A percentile compares a stretch with the other conserved stretches of the same genome.
Evolutionary conservation across 176 grass and related monocot species (phyloP).

Genomic region (Aechmea fasciata): DNA sequence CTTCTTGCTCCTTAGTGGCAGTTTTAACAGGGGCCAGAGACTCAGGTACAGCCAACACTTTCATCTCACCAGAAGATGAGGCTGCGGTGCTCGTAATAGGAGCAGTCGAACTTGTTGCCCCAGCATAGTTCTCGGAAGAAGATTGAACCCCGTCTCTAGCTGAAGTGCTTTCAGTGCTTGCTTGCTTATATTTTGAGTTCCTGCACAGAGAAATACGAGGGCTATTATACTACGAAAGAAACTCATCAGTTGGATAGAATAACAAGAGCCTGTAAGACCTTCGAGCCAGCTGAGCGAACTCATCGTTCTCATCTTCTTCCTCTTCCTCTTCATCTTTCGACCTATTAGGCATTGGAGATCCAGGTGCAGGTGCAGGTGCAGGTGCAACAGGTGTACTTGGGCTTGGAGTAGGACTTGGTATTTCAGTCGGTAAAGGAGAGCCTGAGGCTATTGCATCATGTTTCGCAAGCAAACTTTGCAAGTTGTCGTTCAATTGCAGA

Average conservation of each 20-base stretch:
- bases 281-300: constrained; percentile 67
- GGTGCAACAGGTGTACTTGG: constrained; percentile 13
- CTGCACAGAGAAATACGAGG: constrained; percentile 29
- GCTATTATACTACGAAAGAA: constrained; percentile 1
- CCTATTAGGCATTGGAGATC: constrained; percentile 12
- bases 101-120: constrained; percentile 1
- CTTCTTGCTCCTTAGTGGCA: constrained; percentile 47
- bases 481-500: constrained; percentile 74
- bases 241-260: background rate
- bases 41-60: constrained; percentile 36
- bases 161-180: constrained; percentile 18
- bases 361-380: constrained; percentile 23
- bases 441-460: constrained; percentile 66
- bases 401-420: constrained; percentile 7
- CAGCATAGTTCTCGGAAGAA: constrained; percentile 5
- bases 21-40: constrained; percentile 34
- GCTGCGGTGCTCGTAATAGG: constrained; percentile 15
- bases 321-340: constrained; percentile 30
- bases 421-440: constrained; percentile 30
- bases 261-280: constrained; percentile 23
- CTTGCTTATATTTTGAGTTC: constrained; percentile 38
- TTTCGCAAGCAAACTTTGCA: constrained; percentile 61
- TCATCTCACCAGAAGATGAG: constrained; percentile 28
- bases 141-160: background rate
- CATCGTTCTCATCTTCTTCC: constrained; percentile 49